Conservation (phyloP, 352 stramenopile genomes). For the Globisporangium viniferum region DNA sequence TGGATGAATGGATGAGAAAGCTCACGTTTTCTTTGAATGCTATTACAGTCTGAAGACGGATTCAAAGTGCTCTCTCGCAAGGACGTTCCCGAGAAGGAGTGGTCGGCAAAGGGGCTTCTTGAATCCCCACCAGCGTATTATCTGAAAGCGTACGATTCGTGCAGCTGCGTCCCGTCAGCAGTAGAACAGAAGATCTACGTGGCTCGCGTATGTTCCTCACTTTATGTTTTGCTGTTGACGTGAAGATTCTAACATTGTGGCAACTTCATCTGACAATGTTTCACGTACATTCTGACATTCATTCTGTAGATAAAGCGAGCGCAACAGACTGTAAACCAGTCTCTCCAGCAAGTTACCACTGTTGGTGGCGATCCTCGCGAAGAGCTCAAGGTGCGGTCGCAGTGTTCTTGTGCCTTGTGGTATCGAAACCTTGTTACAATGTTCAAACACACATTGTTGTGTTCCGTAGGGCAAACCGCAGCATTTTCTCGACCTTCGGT, state of each 20-base stretch:
- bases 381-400: constrained; percentile 24
- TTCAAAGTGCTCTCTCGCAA: constrained; percentile 54
- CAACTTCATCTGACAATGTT: not conserved
- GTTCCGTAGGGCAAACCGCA: constrained; percentile 35
- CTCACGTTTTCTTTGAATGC: not conserved
- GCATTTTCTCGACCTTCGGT: constrained; percentile 39
- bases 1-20: not conserved
- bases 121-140: constrained; percentile 45
- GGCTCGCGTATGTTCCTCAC: constrained; percentile 29
- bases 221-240: not conserved
- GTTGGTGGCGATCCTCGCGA: constrained; percentile 18
- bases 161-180: constrained; percentile 31
- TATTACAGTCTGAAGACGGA: constrained; percentile 50
- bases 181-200: constrained; percentile 65
- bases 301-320: constrained; percentile 22
- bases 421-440: not conserved
- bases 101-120: constrained; percentile 44
- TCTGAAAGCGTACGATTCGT: constrained; percentile 52
- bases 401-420: not conserved
- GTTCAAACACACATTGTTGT: not conserved
- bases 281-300: not conserved
- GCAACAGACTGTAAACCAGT: constrained; percentile 22
- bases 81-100: constrained; percentile 44
- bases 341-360: constrained; percentile 21
- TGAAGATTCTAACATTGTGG: not conserved